A percentile compares a stretch with the other conserved stretches of the same genome.
phyloP scores from a whole-genome alignment of 2,329 filamentous ascomycete species.

The Colletotrichum horii region DNA sequence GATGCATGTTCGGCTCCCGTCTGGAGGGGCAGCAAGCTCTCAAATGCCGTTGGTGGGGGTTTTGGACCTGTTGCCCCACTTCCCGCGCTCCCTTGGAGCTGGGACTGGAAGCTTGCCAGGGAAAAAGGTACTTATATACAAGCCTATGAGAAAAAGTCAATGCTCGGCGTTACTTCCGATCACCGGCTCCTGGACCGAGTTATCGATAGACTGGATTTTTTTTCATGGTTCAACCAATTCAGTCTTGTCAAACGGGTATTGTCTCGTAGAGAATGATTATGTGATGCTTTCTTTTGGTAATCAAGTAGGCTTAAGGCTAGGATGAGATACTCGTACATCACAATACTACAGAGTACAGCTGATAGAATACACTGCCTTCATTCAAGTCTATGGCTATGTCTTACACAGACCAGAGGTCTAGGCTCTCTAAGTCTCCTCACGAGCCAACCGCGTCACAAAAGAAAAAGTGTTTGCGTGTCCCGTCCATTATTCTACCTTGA shows the following conservation, averaged over 20 bases:
- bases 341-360: not conserved
- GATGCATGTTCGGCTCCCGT: conserved; percentile 16
- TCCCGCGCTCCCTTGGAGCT: not conserved
- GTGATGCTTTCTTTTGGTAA: not conserved
- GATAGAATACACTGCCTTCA: conserved; percentile 22
- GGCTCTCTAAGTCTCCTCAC: conserved; percentile 26
- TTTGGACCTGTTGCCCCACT: not conserved
- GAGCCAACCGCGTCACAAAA: conserved; percentile 38
- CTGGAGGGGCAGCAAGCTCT: not conserved
- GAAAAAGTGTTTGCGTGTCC: conserved; percentile 28
- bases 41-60: not conserved
- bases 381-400: conserved; percentile 37
- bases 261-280: not conserved
- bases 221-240: not conserved
- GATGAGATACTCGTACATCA: not conserved
- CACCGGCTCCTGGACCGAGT: not conserved
- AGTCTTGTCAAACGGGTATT: not conserved
- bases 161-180: not conserved
- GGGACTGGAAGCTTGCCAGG: not conserved
- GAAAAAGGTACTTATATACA: not conserved
- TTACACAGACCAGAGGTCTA: conserved; percentile 36
- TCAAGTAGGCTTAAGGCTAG: not conserved
- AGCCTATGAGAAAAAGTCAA: not conserved
- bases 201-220: not conserved
- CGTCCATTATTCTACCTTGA: conserved; percentile 74